These are phyloP conservation scores for Cladosporium oxysporum DNA, from an alignment of 2,329 filamentous ascomycete species.

Conservation along the genomic window DNA sequence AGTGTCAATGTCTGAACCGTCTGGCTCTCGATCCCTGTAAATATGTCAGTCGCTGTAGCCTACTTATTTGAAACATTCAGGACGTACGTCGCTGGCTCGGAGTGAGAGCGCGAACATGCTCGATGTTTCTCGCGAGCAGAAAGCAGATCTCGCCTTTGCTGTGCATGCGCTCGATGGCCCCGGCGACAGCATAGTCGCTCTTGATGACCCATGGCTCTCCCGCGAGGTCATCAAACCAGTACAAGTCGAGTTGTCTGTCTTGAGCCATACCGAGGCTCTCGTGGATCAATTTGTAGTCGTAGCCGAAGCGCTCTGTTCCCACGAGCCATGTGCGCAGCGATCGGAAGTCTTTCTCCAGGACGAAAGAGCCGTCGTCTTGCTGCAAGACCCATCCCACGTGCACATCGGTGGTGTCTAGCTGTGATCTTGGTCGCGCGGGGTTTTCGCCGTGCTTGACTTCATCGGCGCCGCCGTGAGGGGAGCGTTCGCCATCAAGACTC, in stretches of 20 bases:
- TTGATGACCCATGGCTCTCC: background rate
- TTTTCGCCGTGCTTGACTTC: background rate
- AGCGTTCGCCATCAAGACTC: background rate
- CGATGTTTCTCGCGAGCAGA: background rate
- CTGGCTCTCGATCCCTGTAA: background rate
- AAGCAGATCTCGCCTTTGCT: background rate
- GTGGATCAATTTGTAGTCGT: background rate
- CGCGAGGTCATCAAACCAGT: background rate
- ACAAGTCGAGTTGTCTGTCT: background rate
- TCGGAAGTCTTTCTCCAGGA: conserved; percentile 2
- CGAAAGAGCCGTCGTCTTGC: background rate
- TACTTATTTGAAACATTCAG: background rate
- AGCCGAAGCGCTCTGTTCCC: background rate
- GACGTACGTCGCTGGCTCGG: background rate
- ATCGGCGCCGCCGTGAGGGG: background rate
- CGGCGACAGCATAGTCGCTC: background rate
- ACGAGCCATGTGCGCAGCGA: conserved; percentile 6
- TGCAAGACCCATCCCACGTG: background rate
- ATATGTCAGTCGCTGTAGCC: background rate
- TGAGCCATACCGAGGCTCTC: background rate
- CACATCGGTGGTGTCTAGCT: background rate
- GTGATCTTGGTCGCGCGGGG: background rate
- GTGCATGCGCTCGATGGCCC: background rate
- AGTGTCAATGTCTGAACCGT: background rate
- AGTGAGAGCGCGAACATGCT: background rate